Evolutionary conservation across 768 basidiomycete species (phyloP).

Genomic region (Trametes gibbosa): DNA sequence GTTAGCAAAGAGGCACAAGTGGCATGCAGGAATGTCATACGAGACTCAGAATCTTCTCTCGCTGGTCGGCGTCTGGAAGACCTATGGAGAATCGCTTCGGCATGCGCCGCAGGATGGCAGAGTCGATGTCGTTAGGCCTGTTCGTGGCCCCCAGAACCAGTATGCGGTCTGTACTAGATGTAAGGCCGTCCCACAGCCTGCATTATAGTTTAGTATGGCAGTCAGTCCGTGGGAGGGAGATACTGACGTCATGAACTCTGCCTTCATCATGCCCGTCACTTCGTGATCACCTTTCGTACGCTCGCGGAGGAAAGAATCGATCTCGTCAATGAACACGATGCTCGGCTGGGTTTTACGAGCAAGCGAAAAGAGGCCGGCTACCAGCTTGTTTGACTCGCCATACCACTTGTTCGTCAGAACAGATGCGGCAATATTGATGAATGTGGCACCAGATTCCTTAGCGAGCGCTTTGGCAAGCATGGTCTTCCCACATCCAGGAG

Average conservation of each 20-base stretch:
- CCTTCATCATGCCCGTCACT: conserved; percentile 98
- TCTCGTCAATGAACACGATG: conserved; percentile 99
- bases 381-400: conserved; percentile 92
- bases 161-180: conserved; percentile 77
- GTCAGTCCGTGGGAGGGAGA: not conserved
- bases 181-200: conserved; percentile 94
- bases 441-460: conserved; percentile 95
- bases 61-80: conserved; percentile 74
- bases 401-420: conserved; percentile 82
- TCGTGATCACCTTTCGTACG: conserved; percentile 90
- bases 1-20: not conserved
- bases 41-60: conserved; percentile 78
- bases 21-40: conserved; percentile 38
- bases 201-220: not conserved
- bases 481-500: conserved; percentile 98
- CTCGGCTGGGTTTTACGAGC: conserved; percentile 91
- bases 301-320: conserved; percentile 92
- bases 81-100: conserved; percentile 91
- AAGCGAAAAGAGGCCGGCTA: conserved; percentile 90
- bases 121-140: conserved; percentile 87
- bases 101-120: conserved; percentile 91
- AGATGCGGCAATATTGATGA: conserved; percentile 83
- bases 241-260: conserved; percentile 87
- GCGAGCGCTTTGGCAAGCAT: conserved; percentile 99
- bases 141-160: conserved; percentile 95